These are phyloP conservation scores for Linnemannia zychae DNA, from an alignment of 192 early-diverging fungal species.

Conservation along the genomic window DNA sequence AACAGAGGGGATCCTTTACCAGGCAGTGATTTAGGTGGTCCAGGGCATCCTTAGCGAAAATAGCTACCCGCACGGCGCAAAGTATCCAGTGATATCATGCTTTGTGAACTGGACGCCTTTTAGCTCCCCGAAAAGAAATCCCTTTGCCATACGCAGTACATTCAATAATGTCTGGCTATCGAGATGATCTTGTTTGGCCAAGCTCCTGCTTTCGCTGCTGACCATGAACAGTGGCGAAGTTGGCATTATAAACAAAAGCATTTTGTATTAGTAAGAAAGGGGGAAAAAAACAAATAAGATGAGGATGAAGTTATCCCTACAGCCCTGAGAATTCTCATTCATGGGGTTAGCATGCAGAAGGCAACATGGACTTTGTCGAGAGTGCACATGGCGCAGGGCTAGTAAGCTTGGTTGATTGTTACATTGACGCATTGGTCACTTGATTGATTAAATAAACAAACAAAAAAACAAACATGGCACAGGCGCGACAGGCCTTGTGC, in stretches of 20 bases:
- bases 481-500: no score
- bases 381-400: no score
- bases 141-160: background rate
- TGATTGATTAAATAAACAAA: no score
- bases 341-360: no score
- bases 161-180: slow-evolving; percentile 10
- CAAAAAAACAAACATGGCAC: no score
- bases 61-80: slow-evolving; percentile 11
- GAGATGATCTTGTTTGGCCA: background rate
- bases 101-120: slow-evolving; percentile 10
- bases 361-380: no score
- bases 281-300: slow-evolving; percentile 1
- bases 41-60: slow-evolving; percentile 21
- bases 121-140: slow-evolving; percentile 5
- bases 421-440: no score
- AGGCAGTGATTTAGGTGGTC: slow-evolving; percentile 15
- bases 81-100: slow-evolving; percentile 3
- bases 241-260: slow-evolving; percentile 1
- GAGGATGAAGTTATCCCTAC: no score
- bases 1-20: slow-evolving; percentile 16
- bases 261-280: background rate
- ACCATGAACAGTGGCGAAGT: slow-evolving; percentile 6
- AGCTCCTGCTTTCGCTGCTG: slow-evolving; percentile 8
- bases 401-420: no score
- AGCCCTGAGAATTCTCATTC: no score